Percentiles rank a stretch among this genome's conserved stretches.
Conservation (phyloP, 164 flowering plant genomes). For the Malania oleifera region DNA sequence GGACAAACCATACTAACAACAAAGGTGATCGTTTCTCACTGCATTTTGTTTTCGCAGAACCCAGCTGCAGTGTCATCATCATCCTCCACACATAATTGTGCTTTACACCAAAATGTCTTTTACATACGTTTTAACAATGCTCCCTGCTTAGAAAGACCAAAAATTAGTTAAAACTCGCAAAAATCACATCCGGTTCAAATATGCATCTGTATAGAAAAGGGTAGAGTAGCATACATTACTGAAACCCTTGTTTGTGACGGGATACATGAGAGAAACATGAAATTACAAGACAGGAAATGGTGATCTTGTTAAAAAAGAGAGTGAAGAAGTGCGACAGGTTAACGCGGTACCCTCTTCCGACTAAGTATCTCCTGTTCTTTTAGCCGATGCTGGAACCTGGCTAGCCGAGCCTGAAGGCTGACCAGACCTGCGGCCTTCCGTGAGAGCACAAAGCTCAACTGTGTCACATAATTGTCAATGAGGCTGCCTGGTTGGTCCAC, state of each 20-base stretch:
- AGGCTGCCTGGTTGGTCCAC: conserved; percentile 96
- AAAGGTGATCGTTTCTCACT: background rate
- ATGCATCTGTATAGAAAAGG: too few relatives aligned
- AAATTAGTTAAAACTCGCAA: too few relatives aligned
- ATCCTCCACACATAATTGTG: too few relatives aligned
- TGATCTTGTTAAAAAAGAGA: conserved; percentile 10
- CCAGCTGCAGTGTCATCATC: too few relatives aligned
- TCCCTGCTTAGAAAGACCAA: too few relatives aligned
- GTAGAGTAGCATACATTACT: background rate
- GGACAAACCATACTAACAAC: conserved; percentile 4
- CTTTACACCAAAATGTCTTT: too few relatives aligned
- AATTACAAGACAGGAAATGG: conserved; percentile 13
- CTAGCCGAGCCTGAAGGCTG: conserved; percentile 93
- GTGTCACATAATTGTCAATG: conserved; percentile 87
- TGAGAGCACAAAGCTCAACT: conserved; percentile 86
- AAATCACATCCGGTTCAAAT: too few relatives aligned
- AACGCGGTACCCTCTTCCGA: conserved; percentile 74
- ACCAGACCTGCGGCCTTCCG: conserved; percentile 93
- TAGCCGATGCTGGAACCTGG: conserved; percentile 90
- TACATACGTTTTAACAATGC: too few relatives aligned
- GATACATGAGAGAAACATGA: background rate
- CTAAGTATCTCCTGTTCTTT: conserved; percentile 97
- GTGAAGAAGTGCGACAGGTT: conserved; percentile 8
- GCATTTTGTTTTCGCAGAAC: background rate
- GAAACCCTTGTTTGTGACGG: background rate